A percentile compares a stretch with the other conserved stretches of the same genome.
phyloP scores from a whole-genome alignment of 257 asterid genomes.

The Forsythia viridissima region DNA sequence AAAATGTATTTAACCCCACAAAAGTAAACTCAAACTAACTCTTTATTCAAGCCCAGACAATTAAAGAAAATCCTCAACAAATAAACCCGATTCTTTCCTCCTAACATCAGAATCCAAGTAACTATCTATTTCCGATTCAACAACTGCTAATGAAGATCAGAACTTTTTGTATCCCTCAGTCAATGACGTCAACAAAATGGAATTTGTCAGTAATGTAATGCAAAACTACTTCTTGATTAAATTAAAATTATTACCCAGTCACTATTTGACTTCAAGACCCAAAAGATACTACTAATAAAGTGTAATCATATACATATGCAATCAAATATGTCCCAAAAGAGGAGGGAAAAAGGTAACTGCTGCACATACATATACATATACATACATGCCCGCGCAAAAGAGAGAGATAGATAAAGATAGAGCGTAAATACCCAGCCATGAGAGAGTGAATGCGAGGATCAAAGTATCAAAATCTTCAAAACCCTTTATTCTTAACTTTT shows the following conservation, averaged over 20 bases:
- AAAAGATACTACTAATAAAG: neutral
- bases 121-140: slow-evolving; percentile 24
- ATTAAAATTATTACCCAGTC: slow-evolving; percentile 18
- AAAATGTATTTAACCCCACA: neutral
- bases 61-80: slow-evolving; percentile 4
- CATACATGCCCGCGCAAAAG: neutral
- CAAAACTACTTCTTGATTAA: neutral
- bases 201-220: slow-evolving; percentile 14
- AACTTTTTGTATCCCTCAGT: slow-evolving; percentile 5
- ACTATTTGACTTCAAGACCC: slow-evolving; percentile 20
- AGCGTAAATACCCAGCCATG: slow-evolving; percentile 59
- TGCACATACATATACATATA: neutral
- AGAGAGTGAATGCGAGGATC: slow-evolving; percentile 30
- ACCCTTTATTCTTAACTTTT: neutral
- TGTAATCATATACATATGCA: neutral
- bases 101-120: slow-evolving; percentile 26
- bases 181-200: slow-evolving; percentile 18
- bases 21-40: neutral
- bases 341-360: neutral
- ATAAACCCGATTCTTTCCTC: slow-evolving; percentile 1
- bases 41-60: neutral
- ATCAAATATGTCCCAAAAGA: neutral
- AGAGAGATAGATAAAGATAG: neutral
- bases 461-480: neutral
- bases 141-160: slow-evolving; percentile 20